phyloP scores from a whole-genome alignment of 1,139 yeast genomes.

The Sugiyamaella novakii region DNA sequence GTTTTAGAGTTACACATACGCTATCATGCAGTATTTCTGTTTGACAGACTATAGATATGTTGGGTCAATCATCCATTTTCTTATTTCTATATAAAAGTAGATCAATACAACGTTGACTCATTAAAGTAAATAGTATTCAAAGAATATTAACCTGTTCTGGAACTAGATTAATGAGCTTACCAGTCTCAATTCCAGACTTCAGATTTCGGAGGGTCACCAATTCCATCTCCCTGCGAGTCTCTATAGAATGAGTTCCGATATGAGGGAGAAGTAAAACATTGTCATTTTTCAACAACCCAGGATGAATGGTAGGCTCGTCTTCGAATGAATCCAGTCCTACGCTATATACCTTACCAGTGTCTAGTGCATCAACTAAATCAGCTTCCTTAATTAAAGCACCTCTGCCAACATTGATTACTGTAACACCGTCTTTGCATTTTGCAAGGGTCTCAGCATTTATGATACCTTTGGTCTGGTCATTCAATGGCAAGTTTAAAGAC shows the following conservation, averaged over 20 bases:
- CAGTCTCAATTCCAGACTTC: conserved; percentile 50
- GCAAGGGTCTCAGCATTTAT: conserved; percentile 55
- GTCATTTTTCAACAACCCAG: conserved; percentile 39
- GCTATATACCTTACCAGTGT: conserved; percentile 64
- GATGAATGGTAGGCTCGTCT: conserved; percentile 62
- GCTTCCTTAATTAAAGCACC: conserved; percentile 73
- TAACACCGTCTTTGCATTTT: conserved; percentile 68
- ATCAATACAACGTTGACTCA: too few species aligned
- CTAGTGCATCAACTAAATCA: conserved; percentile 61
- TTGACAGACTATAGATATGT: too few species aligned
- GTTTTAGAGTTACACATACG: too few species aligned
- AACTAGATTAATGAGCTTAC: conserved; percentile 56
- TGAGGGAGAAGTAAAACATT: conserved; percentile 65
- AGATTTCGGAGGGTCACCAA: conserved; percentile 53
- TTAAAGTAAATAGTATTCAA: background rate
- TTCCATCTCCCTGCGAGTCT: conserved; percentile 61
- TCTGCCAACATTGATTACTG: conserved; percentile 65
- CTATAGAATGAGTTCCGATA: conserved; percentile 63
- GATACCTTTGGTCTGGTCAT: conserved; percentile 53
- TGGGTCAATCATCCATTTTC: too few species aligned
- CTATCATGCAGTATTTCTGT: too few species aligned
- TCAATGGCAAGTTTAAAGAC: conserved; percentile 65
- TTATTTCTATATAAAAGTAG: too few species aligned
- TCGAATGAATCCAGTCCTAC: conserved; percentile 76
- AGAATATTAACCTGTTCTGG: conserved; percentile 40